phyloP scores from a whole-genome alignment of 768 basidiomycete species.

The Xerocomus brunneocitrinus region DNA sequence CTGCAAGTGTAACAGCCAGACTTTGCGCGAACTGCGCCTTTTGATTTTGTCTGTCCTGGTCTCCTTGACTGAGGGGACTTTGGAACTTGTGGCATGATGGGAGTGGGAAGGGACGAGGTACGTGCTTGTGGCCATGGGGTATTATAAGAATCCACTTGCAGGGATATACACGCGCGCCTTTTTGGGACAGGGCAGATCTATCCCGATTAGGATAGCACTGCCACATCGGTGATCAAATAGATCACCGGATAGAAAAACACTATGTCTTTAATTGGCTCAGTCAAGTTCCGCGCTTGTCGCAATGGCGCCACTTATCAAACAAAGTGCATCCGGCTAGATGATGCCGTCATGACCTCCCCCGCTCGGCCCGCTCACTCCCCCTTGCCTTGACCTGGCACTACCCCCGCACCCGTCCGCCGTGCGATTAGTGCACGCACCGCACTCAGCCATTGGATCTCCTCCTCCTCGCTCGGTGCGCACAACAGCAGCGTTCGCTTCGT shows the following conservation, averaged over 20 bases:
- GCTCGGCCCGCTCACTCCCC: slow-evolving; percentile 38
- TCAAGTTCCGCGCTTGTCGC: slow-evolving; percentile 33
- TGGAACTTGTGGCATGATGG: slow-evolving; percentile 34
- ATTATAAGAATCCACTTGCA: background rate
- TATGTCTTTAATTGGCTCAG: slow-evolving; percentile 25
- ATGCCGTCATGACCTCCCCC: slow-evolving; percentile 23
- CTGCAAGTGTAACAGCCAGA: slow-evolving; percentile 88
- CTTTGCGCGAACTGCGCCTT: slow-evolving; percentile 81
- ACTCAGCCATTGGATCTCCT: slow-evolving; percentile 97
- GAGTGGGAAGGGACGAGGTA: background rate
- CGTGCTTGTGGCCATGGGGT: background rate
- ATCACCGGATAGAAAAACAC: slow-evolving; percentile 11
- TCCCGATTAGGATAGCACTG: background rate
- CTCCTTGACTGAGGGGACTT: slow-evolving; percentile 40
- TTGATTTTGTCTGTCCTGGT: slow-evolving; percentile 61
- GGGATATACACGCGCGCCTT: slow-evolving; percentile 18
- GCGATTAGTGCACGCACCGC: slow-evolving; percentile 90
- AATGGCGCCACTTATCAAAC: slow-evolving; percentile 31
- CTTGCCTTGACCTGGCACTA: slow-evolving; percentile 42
- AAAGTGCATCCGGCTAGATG: background rate
- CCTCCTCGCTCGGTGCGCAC: slow-evolving; percentile 94
- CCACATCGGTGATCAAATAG: background rate
- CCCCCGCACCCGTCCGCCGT: slow-evolving; percentile 52
- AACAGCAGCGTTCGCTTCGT: slow-evolving; percentile 86
- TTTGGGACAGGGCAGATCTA: slow-evolving; percentile 19